Evolutionary conservation across 2,329 filamentous ascomycete species (phyloP).

Genomic region (Nemania abortiva): DNA sequence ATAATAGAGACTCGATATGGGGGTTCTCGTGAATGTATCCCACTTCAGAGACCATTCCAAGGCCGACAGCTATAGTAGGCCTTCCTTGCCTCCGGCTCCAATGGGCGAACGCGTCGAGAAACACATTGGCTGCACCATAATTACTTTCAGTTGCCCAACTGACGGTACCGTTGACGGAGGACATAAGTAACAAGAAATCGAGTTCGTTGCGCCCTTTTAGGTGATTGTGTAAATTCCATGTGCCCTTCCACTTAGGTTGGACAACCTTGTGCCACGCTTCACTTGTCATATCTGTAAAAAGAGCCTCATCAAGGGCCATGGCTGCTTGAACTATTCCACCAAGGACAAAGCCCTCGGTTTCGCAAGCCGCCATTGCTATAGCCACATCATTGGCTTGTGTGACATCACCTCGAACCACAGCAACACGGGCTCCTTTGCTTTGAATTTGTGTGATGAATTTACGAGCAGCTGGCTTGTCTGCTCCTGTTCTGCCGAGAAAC

Average conservation of each 20-base stretch:
- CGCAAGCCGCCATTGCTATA: too few species aligned
- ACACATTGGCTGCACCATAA: slow-evolving; percentile 53
- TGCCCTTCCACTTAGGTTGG: slow-evolving; percentile 32
- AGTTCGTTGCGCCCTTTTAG: slow-evolving; percentile 27
- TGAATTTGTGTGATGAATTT: too few species aligned
- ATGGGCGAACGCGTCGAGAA: slow-evolving; percentile 51
- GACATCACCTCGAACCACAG: too few species aligned
- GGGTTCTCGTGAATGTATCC: slow-evolving; percentile 50
- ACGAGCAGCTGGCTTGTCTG: too few species aligned
- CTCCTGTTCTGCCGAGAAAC: neutral
- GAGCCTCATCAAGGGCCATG: slow-evolving; percentile 48
- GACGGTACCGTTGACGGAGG: slow-evolving; percentile 46
- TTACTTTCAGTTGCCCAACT: slow-evolving; percentile 51
- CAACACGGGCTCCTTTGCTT: too few species aligned
- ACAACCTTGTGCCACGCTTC: slow-evolving; percentile 40
- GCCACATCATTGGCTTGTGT: too few species aligned
- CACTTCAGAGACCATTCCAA: slow-evolving; percentile 52
- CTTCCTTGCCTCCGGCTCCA: slow-evolving; percentile 44
- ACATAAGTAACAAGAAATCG: slow-evolving; percentile 51
- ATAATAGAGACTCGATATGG: slow-evolving; percentile 33
- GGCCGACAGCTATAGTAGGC: slow-evolving; percentile 41
- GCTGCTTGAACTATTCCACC: neutral
- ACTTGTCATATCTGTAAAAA: slow-evolving; percentile 31
- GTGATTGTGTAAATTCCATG: slow-evolving; percentile 32
- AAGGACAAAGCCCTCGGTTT: too few species aligned